These are phyloP conservation scores for Xerocomellus amylosporus DNA, from an alignment of 768 basidiomycete genomes.

Conservation along the genomic window DNA sequence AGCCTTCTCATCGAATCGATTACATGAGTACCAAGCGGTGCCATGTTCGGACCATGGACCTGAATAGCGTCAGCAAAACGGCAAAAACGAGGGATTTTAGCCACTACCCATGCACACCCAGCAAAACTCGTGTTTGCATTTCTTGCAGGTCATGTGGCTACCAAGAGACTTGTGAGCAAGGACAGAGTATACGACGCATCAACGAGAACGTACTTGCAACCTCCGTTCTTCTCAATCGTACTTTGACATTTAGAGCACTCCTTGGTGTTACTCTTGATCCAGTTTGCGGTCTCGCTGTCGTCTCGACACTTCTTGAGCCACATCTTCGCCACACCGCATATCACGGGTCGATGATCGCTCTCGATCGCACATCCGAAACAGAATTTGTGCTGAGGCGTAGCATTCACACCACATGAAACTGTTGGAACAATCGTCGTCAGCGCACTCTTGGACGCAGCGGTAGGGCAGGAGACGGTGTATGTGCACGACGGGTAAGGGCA, in stretches of 20 bases:
- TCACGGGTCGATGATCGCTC: constrained; percentile 86
- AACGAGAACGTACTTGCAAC: constrained; percentile 84
- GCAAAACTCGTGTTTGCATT: constrained; percentile 97
- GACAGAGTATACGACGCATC: constrained; percentile 71
- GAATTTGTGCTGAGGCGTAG: constrained; percentile 64
- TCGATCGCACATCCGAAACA: constrained; percentile 94
- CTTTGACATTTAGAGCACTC: constrained; percentile 95
- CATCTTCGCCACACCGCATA: constrained; percentile 84
- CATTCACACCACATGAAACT: constrained; percentile 75
- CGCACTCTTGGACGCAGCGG: constrained; percentile 72
- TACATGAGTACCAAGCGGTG: constrained; percentile 97
- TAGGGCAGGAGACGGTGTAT: constrained; percentile 85
- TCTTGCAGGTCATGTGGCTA: constrained; percentile 99
- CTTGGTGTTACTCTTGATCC: constrained; percentile 99
- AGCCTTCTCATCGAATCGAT: constrained; percentile 91
- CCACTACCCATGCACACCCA: constrained; percentile 96
- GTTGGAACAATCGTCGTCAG: constrained; percentile 82
- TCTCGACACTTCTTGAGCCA: constrained; percentile 98
- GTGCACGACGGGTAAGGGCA: constrained; percentile 96
- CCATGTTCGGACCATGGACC: constrained; percentile 98
- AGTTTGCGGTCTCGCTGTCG: constrained; percentile 97
- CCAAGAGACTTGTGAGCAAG: constrained; percentile 9
- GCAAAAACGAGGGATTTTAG: constrained; percentile 13
- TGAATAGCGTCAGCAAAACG: constrained; percentile 32
- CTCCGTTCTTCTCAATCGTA: constrained; percentile 99